phyloP scores from a whole-genome alignment of 345 rosid species.

The Populus pruinosa region DNA sequence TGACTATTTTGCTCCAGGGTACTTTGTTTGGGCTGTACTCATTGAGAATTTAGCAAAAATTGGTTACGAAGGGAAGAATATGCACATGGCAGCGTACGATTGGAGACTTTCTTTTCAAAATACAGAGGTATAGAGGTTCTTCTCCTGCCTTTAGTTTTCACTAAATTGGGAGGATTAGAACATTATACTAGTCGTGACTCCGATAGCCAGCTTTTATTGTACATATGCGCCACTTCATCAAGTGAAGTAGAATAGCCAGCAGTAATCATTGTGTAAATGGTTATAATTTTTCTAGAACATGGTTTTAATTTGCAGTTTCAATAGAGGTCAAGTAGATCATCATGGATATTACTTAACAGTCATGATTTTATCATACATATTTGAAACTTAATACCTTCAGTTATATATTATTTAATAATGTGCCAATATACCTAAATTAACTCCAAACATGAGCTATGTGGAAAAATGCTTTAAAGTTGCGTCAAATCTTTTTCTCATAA shows the following conservation, averaged over 20 bases:
- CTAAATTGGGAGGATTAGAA: not conserved
- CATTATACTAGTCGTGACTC: no score
- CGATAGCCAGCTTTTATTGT: no score
- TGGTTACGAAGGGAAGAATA: conserved; percentile 71
- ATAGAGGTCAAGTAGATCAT: no score
- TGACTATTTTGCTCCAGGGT: conserved; percentile 56
- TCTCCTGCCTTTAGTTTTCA: conserved; percentile 3
- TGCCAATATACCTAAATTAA: not conserved
- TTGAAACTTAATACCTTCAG: no score
- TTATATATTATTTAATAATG: no score
- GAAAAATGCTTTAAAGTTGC: not conserved
- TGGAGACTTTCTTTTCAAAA: conserved; percentile 35
- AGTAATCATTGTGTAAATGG: no score
- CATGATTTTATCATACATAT: no score
- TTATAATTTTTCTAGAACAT: no score
- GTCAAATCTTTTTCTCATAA: not conserved
- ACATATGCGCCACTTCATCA: no score
- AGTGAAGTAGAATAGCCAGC: no score
- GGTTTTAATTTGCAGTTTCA: no score
- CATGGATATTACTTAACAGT: no score
- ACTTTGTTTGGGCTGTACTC: conserved; percentile 71
- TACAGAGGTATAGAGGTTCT: conserved; percentile 21
- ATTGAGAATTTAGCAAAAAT: conserved; percentile 73
- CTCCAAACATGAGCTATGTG: not conserved
- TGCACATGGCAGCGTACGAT: conserved; percentile 30